Evolutionary conservation across 768 basidiomycete species (phyloP).

Genomic region (Daedalea quercina): DNA sequence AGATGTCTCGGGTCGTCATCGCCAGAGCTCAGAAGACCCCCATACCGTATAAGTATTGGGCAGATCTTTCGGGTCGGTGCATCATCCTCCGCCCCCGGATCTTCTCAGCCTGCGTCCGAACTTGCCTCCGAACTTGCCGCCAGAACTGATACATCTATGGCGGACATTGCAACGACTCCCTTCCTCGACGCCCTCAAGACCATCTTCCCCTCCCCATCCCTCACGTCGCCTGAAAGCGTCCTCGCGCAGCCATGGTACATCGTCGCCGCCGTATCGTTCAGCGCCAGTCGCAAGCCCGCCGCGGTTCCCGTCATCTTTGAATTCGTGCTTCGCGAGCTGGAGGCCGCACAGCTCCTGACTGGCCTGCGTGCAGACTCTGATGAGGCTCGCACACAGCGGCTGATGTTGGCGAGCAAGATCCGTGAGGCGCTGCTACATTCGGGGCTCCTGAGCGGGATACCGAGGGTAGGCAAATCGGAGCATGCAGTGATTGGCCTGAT

Average conservation of each 20-base stretch:
- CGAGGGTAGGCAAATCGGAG: conserved; percentile 35
- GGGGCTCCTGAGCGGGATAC: conserved; percentile 50
- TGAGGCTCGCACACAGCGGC: conserved; percentile 20
- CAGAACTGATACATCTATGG: conserved; percentile 9
- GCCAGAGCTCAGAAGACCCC: no score
- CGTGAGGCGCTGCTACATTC: conserved; percentile 59
- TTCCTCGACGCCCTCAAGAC: conserved; percentile 40
- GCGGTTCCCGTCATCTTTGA: conserved; percentile 50
- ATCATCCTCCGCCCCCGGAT: no score
- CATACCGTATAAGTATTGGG: no score
- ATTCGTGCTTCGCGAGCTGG: conserved; percentile 40
- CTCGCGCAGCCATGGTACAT: conserved; percentile 52
- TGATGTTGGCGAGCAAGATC: conserved; percentile 44
- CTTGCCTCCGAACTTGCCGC: no score
- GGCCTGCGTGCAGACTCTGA: background rate
- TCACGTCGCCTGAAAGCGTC: conserved; percentile 16
- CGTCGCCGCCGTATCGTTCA: conserved; percentile 49
- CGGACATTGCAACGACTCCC: conserved; percentile 30
- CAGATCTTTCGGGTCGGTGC: no score
- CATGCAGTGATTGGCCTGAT: background rate
- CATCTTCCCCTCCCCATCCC: conserved; percentile 32
- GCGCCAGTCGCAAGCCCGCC: conserved; percentile 52
- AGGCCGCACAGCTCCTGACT: conserved; percentile 12
- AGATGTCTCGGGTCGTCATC: no score
- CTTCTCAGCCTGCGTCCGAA: no score